A percentile compares a stretch with the other conserved stretches of the same genome.
Evolutionary conservation across 208 protist species (phyloP).

Genomic region (Leptomonas pyrrhocoris): DNA sequence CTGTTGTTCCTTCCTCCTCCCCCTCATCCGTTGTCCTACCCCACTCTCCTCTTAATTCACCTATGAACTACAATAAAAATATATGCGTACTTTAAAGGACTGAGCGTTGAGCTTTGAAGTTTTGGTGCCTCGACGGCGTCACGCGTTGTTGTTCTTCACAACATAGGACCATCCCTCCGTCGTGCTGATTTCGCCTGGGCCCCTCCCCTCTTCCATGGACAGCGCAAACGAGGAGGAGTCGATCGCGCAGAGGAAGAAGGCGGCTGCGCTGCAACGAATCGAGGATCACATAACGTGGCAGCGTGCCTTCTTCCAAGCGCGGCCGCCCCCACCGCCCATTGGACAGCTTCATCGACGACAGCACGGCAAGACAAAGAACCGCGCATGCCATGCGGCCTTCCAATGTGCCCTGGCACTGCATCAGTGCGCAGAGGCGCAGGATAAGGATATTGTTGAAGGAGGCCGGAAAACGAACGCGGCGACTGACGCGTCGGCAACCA

Average conservation of each 20-base stretch:
- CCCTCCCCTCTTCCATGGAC: neutral
- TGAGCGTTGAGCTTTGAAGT: too few species aligned
- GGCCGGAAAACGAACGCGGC: too few species aligned
- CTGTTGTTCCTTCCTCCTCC: too few species aligned
- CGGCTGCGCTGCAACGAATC: conserved; percentile 37
- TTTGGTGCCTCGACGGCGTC: too few species aligned
- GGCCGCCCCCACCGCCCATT: conserved; percentile 60
- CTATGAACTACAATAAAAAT: too few species aligned
- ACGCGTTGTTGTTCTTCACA: neutral
- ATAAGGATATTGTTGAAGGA: too few species aligned
- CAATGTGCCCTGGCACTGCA: conserved; percentile 17
- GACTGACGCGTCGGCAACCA: neutral
- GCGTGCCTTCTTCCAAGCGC: conserved; percentile 70
- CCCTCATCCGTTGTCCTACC: too few species aligned
- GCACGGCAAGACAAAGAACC: conserved; percentile 27
- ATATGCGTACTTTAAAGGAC: too few species aligned
- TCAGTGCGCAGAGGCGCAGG: neutral
- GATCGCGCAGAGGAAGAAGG: conserved; percentile 27
- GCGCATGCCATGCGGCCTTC: conserved; percentile 23
- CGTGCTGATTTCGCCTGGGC: neutral
- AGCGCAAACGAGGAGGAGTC: conserved; percentile 18
- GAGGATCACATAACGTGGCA: conserved; percentile 75
- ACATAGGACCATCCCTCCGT: neutral
- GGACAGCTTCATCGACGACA: conserved; percentile 57
- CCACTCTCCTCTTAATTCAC: too few species aligned